A percentile compares a stretch with the other conserved stretches of the same genome.
Conservation (phyloP, 2,329 filamentous ascomycete genomes). For the Didymella segeticola region DNA sequence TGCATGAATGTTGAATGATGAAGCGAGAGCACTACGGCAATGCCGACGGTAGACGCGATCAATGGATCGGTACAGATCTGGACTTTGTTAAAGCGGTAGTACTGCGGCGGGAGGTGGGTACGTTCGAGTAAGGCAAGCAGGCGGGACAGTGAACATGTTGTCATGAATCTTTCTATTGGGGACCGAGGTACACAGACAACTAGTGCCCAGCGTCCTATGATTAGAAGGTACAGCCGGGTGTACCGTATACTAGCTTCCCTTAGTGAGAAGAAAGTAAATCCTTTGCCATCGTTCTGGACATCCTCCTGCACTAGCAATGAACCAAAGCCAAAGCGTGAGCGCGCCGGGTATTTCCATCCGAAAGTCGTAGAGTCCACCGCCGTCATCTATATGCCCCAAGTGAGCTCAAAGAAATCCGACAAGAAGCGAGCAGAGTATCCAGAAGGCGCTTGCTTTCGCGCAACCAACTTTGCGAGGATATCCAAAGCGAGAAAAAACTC, state of each 20-base stretch:
- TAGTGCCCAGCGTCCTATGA: constrained; percentile 13
- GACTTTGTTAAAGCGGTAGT: not conserved
- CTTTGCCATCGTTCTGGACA: constrained; percentile 7
- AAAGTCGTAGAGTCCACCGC: constrained; percentile 8
- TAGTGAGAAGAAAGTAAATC: constrained; percentile 1
- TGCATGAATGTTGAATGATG: not conserved
- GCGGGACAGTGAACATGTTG: not conserved
- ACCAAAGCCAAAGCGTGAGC: constrained; percentile 9
- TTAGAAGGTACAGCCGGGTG: constrained; percentile 14
- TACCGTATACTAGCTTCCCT: constrained; percentile 13
- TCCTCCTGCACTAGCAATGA: constrained; percentile 2
- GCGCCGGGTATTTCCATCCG: constrained; percentile 11
- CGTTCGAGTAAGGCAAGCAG: not conserved
- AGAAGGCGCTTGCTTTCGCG: constrained; percentile 2
- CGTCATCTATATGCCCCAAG: constrained; percentile 17
- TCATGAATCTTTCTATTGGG: constrained; percentile 20
- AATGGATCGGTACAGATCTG: not conserved
- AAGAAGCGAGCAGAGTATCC: constrained; percentile 9
- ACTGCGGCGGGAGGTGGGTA: not conserved
- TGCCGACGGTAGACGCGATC: constrained; percentile 4
- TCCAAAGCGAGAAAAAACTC: not conserved
- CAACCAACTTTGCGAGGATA: not conserved
- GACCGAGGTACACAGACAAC: constrained; percentile 15
- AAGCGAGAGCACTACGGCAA: not conserved
- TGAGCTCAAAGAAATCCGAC: constrained; percentile 11